Evolutionary conservation across 495 filamentous ascomycete species (phyloP).

Genomic region (Aspergillus bertholletiae): DNA sequence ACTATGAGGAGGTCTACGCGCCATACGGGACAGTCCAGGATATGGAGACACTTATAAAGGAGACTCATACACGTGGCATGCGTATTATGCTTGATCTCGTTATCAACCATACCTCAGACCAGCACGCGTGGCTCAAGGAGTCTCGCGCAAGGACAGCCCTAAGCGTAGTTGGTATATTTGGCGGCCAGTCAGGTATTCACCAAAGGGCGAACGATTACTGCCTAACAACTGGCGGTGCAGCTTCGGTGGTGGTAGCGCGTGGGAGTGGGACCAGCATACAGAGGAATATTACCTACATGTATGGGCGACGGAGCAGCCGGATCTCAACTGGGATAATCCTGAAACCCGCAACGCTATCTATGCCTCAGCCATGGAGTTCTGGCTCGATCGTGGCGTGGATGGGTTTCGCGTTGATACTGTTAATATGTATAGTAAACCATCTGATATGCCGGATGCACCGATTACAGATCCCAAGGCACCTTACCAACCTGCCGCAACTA

Average conservation of each 20-base stretch:
- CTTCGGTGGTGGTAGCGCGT: conserved; percentile 48
- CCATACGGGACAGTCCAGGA: conserved; percentile 54
- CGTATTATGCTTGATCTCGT: conserved; percentile 56
- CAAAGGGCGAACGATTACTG: conserved; percentile 47
- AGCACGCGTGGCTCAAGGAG: conserved; percentile 56
- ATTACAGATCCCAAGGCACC: conserved; percentile 31
- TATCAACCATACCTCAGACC: conserved; percentile 56
- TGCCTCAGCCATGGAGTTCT: conserved; percentile 47
- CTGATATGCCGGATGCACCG: conserved; percentile 39
- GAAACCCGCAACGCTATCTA: conserved; percentile 46
- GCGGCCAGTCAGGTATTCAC: conserved; percentile 46
- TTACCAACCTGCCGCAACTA: conserved; percentile 41
- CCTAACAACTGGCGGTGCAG: conserved; percentile 58
- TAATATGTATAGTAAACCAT: conserved; percentile 51
- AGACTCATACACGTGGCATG: conserved; percentile 48
- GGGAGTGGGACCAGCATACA: conserved; percentile 50
- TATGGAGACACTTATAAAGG: conserved; percentile 48
- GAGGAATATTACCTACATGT: conserved; percentile 54
- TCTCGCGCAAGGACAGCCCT: conserved; percentile 40
- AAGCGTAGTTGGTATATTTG: conserved; percentile 63
- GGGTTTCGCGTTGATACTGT: conserved; percentile 58
- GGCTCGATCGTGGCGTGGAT: conserved; percentile 48
- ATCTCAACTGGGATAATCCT: conserved; percentile 55
- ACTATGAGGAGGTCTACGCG: conserved; percentile 55
- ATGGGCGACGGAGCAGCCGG: conserved; percentile 48